Percentiles rank a stretch among this genome's conserved stretches.
Conservation (phyloP, 345 rosid genomes). For the Boechera retrofracta region DNA sequence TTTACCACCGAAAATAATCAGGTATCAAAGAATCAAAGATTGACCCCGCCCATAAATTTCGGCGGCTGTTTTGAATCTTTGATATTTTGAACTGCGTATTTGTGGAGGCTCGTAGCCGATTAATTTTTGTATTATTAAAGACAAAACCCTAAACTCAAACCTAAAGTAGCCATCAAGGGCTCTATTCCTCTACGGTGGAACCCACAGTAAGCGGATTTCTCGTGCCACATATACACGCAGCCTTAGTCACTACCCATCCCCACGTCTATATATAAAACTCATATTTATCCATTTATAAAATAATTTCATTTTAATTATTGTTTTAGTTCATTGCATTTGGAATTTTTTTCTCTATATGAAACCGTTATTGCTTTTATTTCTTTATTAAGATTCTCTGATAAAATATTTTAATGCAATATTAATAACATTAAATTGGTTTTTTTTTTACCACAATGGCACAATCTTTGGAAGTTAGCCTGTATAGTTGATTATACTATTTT, state of each 20-base stretch:
- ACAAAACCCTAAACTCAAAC: neutral
- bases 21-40: neutral
- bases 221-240: conserved; percentile 57
- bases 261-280: neutral
- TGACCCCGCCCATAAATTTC: neutral
- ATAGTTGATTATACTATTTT: no score
- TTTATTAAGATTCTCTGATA: neutral
- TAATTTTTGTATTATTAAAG: neutral
- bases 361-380: neutral
- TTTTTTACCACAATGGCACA: no score
- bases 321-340: neutral
- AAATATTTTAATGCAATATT: neutral
- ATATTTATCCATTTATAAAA: conserved; percentile 16
- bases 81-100: neutral
- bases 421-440: neutral
- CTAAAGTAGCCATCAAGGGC: conserved; percentile 14
- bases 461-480: no score
- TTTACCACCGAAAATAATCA: neutral
- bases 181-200: conserved; percentile 34
- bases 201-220: conserved; percentile 63
- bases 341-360: neutral
- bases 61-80: neutral
- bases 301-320: neutral
- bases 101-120: conserved; percentile 57
- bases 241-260: conserved; percentile 49